Percentiles rank a stretch among this genome's conserved stretches.
Conservation (phyloP, 371 early-diverging fungal species). For the Mortierella sp. region DNA sequence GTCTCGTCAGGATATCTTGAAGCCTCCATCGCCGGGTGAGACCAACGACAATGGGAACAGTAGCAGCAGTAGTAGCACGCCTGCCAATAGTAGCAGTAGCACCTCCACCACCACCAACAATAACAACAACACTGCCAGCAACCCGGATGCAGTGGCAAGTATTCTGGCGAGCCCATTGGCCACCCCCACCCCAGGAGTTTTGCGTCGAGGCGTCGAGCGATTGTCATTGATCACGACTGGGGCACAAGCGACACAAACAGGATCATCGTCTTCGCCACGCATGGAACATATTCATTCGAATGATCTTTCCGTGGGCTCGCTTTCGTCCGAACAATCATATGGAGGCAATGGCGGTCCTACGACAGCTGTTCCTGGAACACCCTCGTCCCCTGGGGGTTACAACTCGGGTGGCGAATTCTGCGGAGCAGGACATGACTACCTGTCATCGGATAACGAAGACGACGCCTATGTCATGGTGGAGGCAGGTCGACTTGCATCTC, state of each 20-base stretch:
- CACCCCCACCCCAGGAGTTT: neutral
- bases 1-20: constrained; percentile 1
- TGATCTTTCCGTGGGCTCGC: constrained; percentile 16
- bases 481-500: constrained; percentile 31
- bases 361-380: constrained; percentile 26
- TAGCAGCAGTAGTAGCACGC: neutral
- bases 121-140: neutral
- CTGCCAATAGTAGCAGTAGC: neutral
- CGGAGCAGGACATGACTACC: constrained; percentile 8
- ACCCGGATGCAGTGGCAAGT: neutral
- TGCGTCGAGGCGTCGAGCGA: constrained; percentile 7
- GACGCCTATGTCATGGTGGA: constrained; percentile 17
- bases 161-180: constrained; percentile 8
- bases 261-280: constrained; percentile 18
- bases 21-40: neutral
- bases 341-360: neutral
- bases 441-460: constrained; percentile 24
- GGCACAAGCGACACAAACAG: constrained; percentile 20
- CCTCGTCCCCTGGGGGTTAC: constrained; percentile 31
- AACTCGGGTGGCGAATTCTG: constrained; percentile 31
- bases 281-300: constrained; percentile 25
- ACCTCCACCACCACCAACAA: neutral
- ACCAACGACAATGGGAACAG: neutral
- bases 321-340: constrained; percentile 29
- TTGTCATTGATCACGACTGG: constrained; percentile 25